Evolutionary conservation across 108 stramenopile genomes (phyloP), one percentile per base, ranked within the genome.

Genomic region (Nannochloropsis salina): DNA sequence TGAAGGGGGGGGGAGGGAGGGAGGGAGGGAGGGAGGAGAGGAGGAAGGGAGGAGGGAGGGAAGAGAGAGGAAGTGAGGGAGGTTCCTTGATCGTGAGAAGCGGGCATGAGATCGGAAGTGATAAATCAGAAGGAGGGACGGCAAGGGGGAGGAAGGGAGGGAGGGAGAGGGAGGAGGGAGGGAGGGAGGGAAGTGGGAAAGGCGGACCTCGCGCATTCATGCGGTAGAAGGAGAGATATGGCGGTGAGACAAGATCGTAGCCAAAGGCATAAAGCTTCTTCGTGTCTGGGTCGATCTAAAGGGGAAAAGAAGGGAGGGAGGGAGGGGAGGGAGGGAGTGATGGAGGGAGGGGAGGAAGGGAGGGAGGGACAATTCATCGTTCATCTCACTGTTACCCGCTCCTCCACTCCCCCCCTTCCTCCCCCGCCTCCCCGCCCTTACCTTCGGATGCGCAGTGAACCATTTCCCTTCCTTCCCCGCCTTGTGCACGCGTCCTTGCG

Each of bases 261-360:
- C 20, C 61, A 15, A 74, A 4, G 61, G 61, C 61, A 74, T n/a
- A n/a, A n/a, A n/a, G n/a, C n/a, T n/a, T n/a, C n/a, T n/a, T n/a
- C 61, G 61, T 74, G 61, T n/a, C 61, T 2, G 61, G 20, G 20
- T n/a, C 61, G 61, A 74, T n/a, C n/a, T 74, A 15, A 15, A 74
- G n/a, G 61, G n/a, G 20, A n/a, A 74, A n/a, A 4, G n/a, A 1
- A 4, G 61, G 61, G 3, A 74, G 61, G n/a, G 61, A 74, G n/a
- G n/a, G 61, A 74, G 61, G 61, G 4, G 61, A 74, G 61, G 61
- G 2, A 5, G 61, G 4, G 61, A 4, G 4, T 15, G 61, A 74
- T 15, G 61, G n/a, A 74, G 61, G 61, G 61, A 74, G n/a, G 5
- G 61, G 61, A 74, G 61, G 61, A 74, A 74, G 61, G 61, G 61